Conservation (phyloP, 257 asterid genomes). For the Jacaranda copaia region DNA sequence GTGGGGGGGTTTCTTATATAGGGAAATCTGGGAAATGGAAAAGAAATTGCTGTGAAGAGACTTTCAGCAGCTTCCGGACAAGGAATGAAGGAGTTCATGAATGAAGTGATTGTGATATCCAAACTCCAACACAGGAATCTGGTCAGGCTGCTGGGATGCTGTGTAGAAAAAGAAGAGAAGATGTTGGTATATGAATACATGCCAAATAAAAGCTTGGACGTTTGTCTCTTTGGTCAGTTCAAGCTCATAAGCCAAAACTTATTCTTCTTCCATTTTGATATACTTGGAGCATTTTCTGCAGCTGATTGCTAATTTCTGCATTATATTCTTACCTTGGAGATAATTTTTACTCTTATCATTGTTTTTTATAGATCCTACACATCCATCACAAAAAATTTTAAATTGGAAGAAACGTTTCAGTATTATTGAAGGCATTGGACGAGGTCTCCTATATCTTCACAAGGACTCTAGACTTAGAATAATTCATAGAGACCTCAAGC, state of each 20-base stretch:
- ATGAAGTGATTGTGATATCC: constrained; percentile 51
- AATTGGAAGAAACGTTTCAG: constrained; percentile 52
- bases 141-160: constrained; percentile 47
- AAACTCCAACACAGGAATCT: constrained; percentile 57
- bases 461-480: constrained; percentile 61
- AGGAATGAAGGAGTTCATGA: constrained; percentile 52
- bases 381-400: constrained; percentile 35
- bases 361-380: constrained; percentile 1
- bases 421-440: constrained; percentile 56
- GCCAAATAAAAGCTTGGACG: constrained; percentile 50
- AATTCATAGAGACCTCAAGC: constrained; percentile 65
- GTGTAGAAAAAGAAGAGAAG: constrained; percentile 50
- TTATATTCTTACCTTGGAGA: no score
- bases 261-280: neutral
- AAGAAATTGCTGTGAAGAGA: constrained; percentile 51
- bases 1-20: neutral
- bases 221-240: constrained; percentile 46
- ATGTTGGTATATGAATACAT: constrained; percentile 50
- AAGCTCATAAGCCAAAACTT: neutral
- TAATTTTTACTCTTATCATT: neutral
- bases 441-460: constrained; percentile 69
- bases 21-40: constrained; percentile 46
- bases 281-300: neutral
- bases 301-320: neutral
- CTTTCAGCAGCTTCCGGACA: constrained; percentile 51